These are phyloP conservation scores for Thamnidium elegans DNA, from an alignment of 192 early-diverging fungal genomes.

Conservation along the genomic window DNA sequence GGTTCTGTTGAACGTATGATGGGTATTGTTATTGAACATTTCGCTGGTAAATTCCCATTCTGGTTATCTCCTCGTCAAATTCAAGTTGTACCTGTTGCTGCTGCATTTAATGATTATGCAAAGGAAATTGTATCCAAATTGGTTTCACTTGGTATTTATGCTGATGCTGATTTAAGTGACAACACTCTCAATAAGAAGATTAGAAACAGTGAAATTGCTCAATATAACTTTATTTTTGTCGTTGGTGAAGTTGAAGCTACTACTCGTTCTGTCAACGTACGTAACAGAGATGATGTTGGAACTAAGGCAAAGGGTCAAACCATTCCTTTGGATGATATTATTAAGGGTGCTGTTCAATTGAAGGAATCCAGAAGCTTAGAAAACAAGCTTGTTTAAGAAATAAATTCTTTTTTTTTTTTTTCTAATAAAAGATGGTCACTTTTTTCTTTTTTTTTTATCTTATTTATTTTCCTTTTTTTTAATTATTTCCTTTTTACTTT, in stretches of 20 bases:
- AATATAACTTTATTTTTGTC: slow-evolving; percentile 95
- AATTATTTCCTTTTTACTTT: not conserved
- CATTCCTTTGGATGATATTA: slow-evolving; percentile 64
- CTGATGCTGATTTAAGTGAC: slow-evolving; percentile 83
- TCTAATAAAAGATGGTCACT: not conserved
- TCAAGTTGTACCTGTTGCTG: slow-evolving; percentile 84
- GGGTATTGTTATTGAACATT: slow-evolving; percentile 95
- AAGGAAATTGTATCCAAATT: slow-evolving; percentile 68
- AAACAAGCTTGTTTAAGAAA: slow-evolving; percentile 51
- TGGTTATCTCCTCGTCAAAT: slow-evolving; percentile 97
- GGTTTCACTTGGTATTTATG: slow-evolving; percentile 73
- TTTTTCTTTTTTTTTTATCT: slow-evolving; percentile 6
- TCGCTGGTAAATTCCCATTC: slow-evolving; percentile 97
- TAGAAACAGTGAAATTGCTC: slow-evolving; percentile 88
- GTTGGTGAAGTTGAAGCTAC: slow-evolving; percentile 85
- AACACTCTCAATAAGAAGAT: slow-evolving; percentile 97
- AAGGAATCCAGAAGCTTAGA: slow-evolving; percentile 59
- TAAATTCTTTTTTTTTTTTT: no score
- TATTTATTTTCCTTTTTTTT: not conserved
- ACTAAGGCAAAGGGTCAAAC: slow-evolving; percentile 82
- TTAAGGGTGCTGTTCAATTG: slow-evolving; percentile 66
- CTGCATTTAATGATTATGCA: slow-evolving; percentile 79
- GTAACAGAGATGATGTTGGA: slow-evolving; percentile 82
- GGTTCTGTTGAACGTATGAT: slow-evolving; percentile 96
- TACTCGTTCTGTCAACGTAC: slow-evolving; percentile 81